A percentile compares a stretch with the other conserved stretches of the same genome.
Conservation (phyloP, 352 stramenopile species). For the Phytopythium boreale region DNA sequence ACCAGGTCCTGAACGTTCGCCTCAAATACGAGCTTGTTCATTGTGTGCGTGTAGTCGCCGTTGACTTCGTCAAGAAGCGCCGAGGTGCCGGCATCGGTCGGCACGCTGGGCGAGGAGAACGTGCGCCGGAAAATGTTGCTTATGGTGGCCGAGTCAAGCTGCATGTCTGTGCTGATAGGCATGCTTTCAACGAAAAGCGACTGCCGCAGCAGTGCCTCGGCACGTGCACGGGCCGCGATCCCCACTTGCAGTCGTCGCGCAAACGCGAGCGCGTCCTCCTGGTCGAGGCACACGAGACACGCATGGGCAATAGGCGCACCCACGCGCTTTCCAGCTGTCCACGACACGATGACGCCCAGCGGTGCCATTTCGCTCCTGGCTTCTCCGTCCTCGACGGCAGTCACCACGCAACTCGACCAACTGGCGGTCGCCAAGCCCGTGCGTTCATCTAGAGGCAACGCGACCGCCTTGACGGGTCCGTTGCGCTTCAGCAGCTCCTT, state of each 20-base stretch:
- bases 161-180: slow-evolving; percentile 59
- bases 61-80: slow-evolving; percentile 88
- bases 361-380: slow-evolving; percentile 1
- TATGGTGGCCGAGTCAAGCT: slow-evolving; percentile 68
- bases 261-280: slow-evolving; percentile 47
- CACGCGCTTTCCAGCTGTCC: slow-evolving; percentile 70
- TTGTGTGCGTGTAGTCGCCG: slow-evolving; percentile 88
- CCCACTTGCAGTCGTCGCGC: slow-evolving; percentile 35
- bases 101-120: slow-evolving; percentile 52
- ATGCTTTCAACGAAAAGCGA: slow-evolving; percentile 75
- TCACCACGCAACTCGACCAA: slow-evolving; percentile 80
- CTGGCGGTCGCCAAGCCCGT: slow-evolving; percentile 45
- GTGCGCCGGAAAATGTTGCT: slow-evolving; percentile 71
- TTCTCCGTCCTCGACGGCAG: slow-evolving; percentile 40
- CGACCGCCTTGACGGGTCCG: slow-evolving; percentile 58
- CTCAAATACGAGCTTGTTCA: slow-evolving; percentile 93
- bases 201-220: slow-evolving; percentile 60
- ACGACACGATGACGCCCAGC: slow-evolving; percentile 65
- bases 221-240: slow-evolving; percentile 44
- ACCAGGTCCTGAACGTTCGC: slow-evolving; percentile 62
- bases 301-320: slow-evolving; percentile 60
- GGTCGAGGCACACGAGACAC: slow-evolving; percentile 62
- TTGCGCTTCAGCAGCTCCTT: slow-evolving; percentile 20
- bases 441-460: slow-evolving; percentile 52
- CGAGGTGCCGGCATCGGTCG: slow-evolving; percentile 52